Conservation (phyloP, 164 flowering plant species). For the Magnolia kwangsiensis region DNA sequence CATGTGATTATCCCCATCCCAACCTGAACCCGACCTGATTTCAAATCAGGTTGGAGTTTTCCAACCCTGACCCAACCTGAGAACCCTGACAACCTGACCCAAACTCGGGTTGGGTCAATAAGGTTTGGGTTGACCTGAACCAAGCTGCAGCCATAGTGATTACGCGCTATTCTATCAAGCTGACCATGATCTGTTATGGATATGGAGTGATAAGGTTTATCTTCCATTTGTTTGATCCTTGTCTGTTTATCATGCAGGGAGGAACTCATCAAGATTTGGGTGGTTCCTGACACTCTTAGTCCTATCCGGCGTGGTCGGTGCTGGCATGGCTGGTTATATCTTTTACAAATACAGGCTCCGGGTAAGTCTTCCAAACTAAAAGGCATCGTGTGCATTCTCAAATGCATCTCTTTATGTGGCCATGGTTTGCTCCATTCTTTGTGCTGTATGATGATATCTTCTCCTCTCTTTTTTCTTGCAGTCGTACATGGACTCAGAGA, state of each 20-base stretch:
- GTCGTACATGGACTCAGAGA: conserved; percentile 96
- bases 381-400: background rate
- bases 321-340: conserved; percentile 62
- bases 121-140: too few species aligned
- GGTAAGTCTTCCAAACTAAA: conserved; percentile 31
- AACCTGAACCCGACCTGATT: too few species aligned
- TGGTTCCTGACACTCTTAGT: conserved; percentile 52
- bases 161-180: background rate
- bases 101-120: too few species aligned
- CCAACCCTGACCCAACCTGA: too few species aligned
- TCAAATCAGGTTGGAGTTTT: too few species aligned
- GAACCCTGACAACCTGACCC: too few species aligned
- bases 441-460: background rate
- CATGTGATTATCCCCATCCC: too few species aligned
- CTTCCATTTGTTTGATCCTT: background rate
- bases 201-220: background rate
- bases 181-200: background rate
- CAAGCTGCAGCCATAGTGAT: too few species aligned
- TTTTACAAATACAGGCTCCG: conserved; percentile 92
- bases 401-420: background rate
- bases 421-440: background rate
- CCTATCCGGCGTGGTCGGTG: conserved; percentile 46
- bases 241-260: conserved; percentile 30
- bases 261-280: conserved; percentile 46
- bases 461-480: conserved; percentile 24